Evolutionary conservation across 768 basidiomycete genomes (phyloP).

Genomic region (Hygrophorus pudorinus): DNA sequence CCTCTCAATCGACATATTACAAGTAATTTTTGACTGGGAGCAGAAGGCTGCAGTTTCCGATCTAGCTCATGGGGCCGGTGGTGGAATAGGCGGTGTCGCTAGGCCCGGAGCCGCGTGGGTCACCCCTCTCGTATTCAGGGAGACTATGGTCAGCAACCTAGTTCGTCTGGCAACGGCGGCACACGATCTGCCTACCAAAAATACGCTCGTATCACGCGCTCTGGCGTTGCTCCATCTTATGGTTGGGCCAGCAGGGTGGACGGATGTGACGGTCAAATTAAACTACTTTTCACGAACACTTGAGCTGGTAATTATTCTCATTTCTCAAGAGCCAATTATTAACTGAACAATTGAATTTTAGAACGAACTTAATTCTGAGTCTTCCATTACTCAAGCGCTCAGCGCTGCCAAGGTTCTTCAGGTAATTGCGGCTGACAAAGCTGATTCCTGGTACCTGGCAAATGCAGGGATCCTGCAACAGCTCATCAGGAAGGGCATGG

Average conservation of each 20-base stretch:
- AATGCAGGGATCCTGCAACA: slow-evolving; percentile 71
- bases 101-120: slow-evolving; percentile 40
- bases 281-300: slow-evolving; percentile 82
- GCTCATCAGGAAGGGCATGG: slow-evolving; percentile 79
- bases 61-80: slow-evolving; percentile 15
- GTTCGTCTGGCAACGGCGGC: slow-evolving; percentile 78
- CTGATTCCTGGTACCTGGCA: slow-evolving; percentile 67
- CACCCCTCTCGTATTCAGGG: slow-evolving; percentile 71
- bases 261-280: slow-evolving; percentile 84
- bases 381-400: slow-evolving; percentile 55
- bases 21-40: slow-evolving; percentile 93
- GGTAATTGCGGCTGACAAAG: slow-evolving; percentile 73
- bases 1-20: slow-evolving; percentile 82
- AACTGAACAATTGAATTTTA: slow-evolving; percentile 17
- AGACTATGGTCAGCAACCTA: slow-evolving; percentile 90
- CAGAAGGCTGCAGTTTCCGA: slow-evolving; percentile 57
- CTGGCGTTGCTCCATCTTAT: slow-evolving; percentile 64
- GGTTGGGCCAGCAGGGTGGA: slow-evolving; percentile 78
- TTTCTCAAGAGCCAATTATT: slow-evolving; percentile 3
- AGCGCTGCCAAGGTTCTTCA: slow-evolving; percentile 85
- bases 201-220: slow-evolving; percentile 49
- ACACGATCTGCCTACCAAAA: slow-evolving; percentile 40
- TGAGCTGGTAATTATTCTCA: slow-evolving; percentile 48
- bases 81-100: slow-evolving; percentile 13
- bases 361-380: slow-evolving; percentile 66